Evolutionary conservation across 192 early-diverging fungal species (phyloP).

Genomic region (Thoreauomyces humboldtii): DNA sequence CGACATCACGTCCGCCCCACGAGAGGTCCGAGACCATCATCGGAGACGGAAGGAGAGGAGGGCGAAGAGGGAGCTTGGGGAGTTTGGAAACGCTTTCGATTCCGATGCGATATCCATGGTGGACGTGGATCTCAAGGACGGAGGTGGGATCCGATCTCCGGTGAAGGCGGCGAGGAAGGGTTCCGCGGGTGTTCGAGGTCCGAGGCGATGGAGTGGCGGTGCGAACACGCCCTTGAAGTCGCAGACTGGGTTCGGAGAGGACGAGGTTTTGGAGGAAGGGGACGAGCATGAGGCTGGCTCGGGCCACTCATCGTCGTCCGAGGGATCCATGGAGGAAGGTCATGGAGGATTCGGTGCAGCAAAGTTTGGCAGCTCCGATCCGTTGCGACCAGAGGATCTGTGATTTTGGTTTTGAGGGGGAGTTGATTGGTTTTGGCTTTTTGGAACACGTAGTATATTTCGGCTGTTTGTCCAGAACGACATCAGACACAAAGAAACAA

Average conservation of each 20-base stretch:
- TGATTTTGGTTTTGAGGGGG: too few relatives aligned
- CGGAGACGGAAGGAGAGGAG: slow-evolving; percentile 1
- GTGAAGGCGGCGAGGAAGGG: background rate
- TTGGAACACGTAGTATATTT: too few relatives aligned
- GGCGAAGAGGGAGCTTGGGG: slow-evolving; percentile 1
- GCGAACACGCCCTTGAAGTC: background rate
- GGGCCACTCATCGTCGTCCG: too few relatives aligned
- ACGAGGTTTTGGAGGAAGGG: background rate
- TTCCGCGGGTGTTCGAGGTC: background rate
- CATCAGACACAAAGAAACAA: too few relatives aligned
- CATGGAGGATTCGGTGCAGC: background rate
- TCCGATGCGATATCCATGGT: slow-evolving; percentile 24
- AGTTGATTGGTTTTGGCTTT: too few relatives aligned
- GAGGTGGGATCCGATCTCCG: too few relatives aligned
- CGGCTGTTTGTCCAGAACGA: too few relatives aligned
- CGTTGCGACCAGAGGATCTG: background rate
- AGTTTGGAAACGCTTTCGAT: slow-evolving; percentile 22
- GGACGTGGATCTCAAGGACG: slow-evolving; percentile 11
- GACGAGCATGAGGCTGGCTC: slow-evolving; percentile 2
- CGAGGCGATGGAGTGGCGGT: background rate
- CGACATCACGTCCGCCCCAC: slow-evolving; percentile 30
- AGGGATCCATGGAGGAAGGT: too few relatives aligned
- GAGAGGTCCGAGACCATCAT: slow-evolving; percentile 15
- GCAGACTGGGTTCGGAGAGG: background rate
- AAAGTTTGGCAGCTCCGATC: background rate